Percentiles rank a stretch among this genome's conserved stretches.
Evolutionary conservation across 2,329 filamentous ascomycete species (phyloP).

Genomic region (Ilyonectria robusta): DNA sequence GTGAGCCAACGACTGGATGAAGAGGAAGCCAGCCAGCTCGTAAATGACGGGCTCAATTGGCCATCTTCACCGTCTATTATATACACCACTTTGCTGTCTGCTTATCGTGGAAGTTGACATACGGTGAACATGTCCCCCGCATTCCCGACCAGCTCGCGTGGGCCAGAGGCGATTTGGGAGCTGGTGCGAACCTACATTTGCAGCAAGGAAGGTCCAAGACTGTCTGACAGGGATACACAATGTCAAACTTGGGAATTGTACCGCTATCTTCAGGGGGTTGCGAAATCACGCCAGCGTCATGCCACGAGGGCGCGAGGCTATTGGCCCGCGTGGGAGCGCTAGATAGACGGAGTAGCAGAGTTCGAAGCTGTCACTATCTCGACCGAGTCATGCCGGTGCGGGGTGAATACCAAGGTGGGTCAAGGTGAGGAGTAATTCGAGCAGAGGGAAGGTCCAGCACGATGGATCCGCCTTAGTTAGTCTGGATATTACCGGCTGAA

Average conservation of each 20-base stretch:
- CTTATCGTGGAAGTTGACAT: neutral
- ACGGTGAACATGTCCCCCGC: neutral
- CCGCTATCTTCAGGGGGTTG: constrained; percentile 2
- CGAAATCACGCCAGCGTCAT: constrained; percentile 1
- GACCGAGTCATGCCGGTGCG: neutral
- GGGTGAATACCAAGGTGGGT: neutral
- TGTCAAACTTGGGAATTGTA: no score
- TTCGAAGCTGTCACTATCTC: neutral
- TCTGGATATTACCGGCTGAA: neutral
- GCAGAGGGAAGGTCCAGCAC: constrained; percentile 2
- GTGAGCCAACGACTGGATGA: neutral
- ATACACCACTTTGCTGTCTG: neutral
- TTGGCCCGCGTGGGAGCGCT: neutral
- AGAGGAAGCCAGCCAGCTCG: neutral
- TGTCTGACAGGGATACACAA: neutral
- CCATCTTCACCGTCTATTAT: constrained; percentile 6
- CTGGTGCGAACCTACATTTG: neutral
- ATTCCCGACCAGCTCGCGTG: constrained; percentile 7
- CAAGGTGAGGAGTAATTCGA: neutral
- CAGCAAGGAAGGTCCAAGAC: constrained; percentile 14
- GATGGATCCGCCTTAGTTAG: neutral
- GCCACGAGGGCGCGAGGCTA: neutral
- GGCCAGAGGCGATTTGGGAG: neutral
- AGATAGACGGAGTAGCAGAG: neutral
- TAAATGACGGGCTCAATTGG: neutral